Evolutionary conservation across 1,139 yeast species (phyloP).

Genomic region (Yamadazyma conglobata): DNA sequence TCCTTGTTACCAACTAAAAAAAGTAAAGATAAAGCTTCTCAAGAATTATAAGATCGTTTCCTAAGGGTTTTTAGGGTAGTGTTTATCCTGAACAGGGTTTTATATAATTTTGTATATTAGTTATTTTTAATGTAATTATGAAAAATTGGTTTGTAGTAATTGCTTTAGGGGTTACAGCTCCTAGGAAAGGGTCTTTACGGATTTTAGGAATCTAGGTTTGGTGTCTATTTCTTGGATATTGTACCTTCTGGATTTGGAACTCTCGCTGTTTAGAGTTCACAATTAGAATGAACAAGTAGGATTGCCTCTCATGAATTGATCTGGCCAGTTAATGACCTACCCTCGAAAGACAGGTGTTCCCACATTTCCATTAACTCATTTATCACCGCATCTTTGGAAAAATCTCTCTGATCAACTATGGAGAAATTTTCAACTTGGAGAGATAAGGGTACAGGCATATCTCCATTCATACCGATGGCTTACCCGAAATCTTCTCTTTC

Average conservation of each 20-base stretch:
- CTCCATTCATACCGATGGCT: slow-evolving; percentile 63
- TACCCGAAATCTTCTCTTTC: slow-evolving; percentile 14
- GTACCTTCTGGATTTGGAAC: too few species aligned
- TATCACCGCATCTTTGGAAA: too few species aligned
- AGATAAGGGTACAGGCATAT: slow-evolving; percentile 79
- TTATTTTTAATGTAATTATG: slow-evolving; percentile 6
- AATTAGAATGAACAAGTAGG: too few species aligned
- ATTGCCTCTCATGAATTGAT: too few species aligned
- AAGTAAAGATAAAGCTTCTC: slow-evolving; percentile 82
- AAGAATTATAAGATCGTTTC: slow-evolving; percentile 57
- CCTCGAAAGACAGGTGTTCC: too few species aligned
- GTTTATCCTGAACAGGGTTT: slow-evolving; percentile 5
- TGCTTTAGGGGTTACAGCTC: not conserved
- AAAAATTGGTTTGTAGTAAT: slow-evolving; percentile 4
- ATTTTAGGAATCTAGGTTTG: too few species aligned
- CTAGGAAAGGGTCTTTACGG: too few species aligned
- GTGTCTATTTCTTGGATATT: too few species aligned
- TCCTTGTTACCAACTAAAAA: slow-evolving; percentile 87
- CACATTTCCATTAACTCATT: too few species aligned
- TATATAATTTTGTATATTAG: slow-evolving; percentile 6
- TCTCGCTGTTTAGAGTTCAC: too few species aligned
- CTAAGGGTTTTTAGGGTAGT: slow-evolving; percentile 2
- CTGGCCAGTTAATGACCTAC: too few species aligned
- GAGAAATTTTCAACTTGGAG: slow-evolving; percentile 74
- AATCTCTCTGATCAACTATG: slow-evolving; percentile 44